phyloP scores from a whole-genome alignment of 108 stramenopile genomes.

The Discostella pseudostelligera region DNA sequence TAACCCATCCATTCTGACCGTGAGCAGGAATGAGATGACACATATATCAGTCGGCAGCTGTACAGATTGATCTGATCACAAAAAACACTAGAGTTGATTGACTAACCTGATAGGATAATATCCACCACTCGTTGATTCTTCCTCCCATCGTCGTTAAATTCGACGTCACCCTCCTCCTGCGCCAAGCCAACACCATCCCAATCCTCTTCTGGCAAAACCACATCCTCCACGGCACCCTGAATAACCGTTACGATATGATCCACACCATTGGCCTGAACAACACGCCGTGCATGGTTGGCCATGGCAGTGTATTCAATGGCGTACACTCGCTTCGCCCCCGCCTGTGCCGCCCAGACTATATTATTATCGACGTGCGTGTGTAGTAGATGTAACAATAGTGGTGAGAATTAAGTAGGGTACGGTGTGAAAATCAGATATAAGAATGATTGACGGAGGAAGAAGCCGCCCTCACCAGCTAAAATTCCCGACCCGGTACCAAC shows the following conservation, averaged over 20 bases:
- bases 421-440: background rate
- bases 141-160: constrained; percentile 21
- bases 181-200: constrained; percentile 54
- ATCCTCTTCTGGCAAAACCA: constrained; percentile 76
- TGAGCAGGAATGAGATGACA: background rate
- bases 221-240: constrained; percentile 89
- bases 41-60: background rate
- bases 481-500: constrained; percentile 98
- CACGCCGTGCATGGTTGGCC: constrained; percentile 90
- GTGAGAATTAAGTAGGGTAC: background rate
- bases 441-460: background rate
- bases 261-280: constrained; percentile 91
- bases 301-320: constrained; percentile 97
- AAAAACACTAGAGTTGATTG: background rate
- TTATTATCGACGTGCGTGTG: no score
- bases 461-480: constrained; percentile 53
- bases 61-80: background rate
- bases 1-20: constrained; percentile 98
- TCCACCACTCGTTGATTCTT: constrained; percentile 78
- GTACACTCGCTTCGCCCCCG: constrained; percentile 93
- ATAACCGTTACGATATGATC: constrained; percentile 95
- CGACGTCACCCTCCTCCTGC: constrained; percentile 46
- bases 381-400: no score
- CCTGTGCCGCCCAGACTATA: constrained; percentile 93
- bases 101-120: constrained; percentile 81